These are phyloP conservation scores for Zalaria sp. DNA, from an alignment of 2,329 filamentous ascomycete species.

Conservation along the genomic window DNA sequence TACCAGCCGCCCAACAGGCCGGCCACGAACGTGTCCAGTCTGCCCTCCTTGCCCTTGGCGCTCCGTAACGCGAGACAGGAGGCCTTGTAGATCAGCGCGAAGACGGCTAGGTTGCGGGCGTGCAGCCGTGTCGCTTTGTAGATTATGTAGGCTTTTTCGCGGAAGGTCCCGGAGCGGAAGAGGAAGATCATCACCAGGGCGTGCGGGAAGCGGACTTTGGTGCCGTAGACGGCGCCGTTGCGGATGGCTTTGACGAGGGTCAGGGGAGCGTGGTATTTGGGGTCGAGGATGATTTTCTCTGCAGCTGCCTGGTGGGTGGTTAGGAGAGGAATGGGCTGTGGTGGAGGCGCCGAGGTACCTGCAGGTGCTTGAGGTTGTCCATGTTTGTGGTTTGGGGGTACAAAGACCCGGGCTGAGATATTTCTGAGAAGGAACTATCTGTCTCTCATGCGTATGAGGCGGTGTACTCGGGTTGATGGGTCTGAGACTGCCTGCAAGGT, in stretches of 20 bases:
- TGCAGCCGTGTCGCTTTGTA: constrained; percentile 80
- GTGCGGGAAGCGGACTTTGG: constrained; percentile 96
- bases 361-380: neutral
- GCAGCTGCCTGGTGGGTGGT: constrained; percentile 42
- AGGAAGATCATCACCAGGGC: constrained; percentile 96
- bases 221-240: constrained; percentile 93
- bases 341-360: neutral
- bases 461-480: too few species aligned
- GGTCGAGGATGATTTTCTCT: constrained; percentile 68
- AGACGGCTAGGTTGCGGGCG: constrained; percentile 80
- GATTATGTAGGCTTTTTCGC: constrained; percentile 64
- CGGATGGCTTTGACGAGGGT: constrained; percentile 82
- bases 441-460: too few species aligned
- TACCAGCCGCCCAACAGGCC: constrained; percentile 83
- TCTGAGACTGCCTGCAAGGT: too few species aligned
- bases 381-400: neutral
- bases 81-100: constrained; percentile 81
- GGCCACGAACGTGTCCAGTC: constrained; percentile 73
- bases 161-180: constrained; percentile 74
- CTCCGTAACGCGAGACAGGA: constrained; percentile 59
- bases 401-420: too few species aligned
- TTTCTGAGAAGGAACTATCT: too few species aligned
- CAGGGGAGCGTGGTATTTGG: constrained; percentile 71
- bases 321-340: neutral
- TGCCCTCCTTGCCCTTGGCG: constrained; percentile 43